Conservation (phyloP, 768 basidiomycete genomes). For the Russula olivacea region DNA sequence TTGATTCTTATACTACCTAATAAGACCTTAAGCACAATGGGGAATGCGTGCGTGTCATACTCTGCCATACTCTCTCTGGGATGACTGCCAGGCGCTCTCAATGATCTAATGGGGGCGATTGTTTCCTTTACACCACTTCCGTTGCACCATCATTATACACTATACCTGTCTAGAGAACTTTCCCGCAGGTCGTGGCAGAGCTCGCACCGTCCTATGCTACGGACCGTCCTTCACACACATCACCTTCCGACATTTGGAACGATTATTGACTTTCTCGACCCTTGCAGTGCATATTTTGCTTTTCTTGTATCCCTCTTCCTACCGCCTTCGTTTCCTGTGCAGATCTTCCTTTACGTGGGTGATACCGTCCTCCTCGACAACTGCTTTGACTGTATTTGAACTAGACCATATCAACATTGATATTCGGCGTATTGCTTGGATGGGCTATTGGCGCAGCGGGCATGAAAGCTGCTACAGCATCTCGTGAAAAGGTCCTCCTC, state of each 20-base stretch:
- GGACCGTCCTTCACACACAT: not conserved
- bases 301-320: slow-evolving; percentile 39
- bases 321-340: slow-evolving; percentile 45
- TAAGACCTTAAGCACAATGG: slow-evolving; percentile 34
- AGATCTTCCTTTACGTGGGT: slow-evolving; percentile 45
- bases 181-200: no score
- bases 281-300: slow-evolving; percentile 42
- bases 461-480: slow-evolving; percentile 45
- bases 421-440: slow-evolving; percentile 43
- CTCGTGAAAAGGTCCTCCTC: slow-evolving; percentile 34
- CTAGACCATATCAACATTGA: slow-evolving; percentile 39
- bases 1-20: slow-evolving; percentile 40
- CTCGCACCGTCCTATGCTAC: not conserved
- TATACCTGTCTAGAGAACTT: not conserved
- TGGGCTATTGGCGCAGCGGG: slow-evolving; percentile 53
- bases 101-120: not conserved
- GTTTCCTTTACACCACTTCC: not conserved
- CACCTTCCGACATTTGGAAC: not conserved
- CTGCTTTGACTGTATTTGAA: not conserved
- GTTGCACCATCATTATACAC: not conserved
- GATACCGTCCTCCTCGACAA: not conserved
- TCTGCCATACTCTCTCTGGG: not conserved
- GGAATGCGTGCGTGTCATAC: slow-evolving; percentile 37
- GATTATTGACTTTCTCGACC: not conserved
- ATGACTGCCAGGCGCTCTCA: not conserved